phyloP scores from a whole-genome alignment of 2,329 filamentous ascomycete genomes.

The Mollisiaceae sp. region DNA sequence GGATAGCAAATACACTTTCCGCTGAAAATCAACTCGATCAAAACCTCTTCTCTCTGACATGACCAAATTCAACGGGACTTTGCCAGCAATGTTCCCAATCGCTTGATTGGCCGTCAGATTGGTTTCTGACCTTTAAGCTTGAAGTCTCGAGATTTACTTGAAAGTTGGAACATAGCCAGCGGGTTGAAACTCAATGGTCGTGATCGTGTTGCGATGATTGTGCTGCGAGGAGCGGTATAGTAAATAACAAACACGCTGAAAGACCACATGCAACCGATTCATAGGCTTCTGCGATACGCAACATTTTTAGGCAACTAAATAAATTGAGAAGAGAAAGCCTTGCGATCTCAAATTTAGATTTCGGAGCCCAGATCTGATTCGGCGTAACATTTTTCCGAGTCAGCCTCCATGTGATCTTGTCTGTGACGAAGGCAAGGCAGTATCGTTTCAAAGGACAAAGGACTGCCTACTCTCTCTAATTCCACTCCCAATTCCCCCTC shows the following conservation, averaged over 20 bases:
- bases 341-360: neutral
- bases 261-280: too few relatives aligned
- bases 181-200: too few relatives aligned
- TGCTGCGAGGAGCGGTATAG: too few relatives aligned
- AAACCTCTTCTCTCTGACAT: neutral
- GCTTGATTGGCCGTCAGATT: too few relatives aligned
- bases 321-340: neutral
- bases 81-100: neutral
- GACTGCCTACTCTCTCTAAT: neutral
- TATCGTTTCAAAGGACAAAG: slow-evolving; percentile 7
- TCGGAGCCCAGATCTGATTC: neutral
- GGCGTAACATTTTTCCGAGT: neutral
- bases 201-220: too few relatives aligned
- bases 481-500: neutral
- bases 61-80: neutral
- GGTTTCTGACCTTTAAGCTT: too few relatives aligned
- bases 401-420: slow-evolving; percentile 3
- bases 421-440: neutral
- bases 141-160: too few relatives aligned
- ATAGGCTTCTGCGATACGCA: too few relatives aligned
- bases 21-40: neutral
- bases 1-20: neutral
- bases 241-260: too few relatives aligned
- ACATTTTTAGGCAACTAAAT: neutral
- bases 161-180: too few relatives aligned